These are phyloP conservation scores for Xylaria arbuscula DNA, from an alignment of 2,329 filamentous ascomycete species.

Conservation along the genomic window DNA sequence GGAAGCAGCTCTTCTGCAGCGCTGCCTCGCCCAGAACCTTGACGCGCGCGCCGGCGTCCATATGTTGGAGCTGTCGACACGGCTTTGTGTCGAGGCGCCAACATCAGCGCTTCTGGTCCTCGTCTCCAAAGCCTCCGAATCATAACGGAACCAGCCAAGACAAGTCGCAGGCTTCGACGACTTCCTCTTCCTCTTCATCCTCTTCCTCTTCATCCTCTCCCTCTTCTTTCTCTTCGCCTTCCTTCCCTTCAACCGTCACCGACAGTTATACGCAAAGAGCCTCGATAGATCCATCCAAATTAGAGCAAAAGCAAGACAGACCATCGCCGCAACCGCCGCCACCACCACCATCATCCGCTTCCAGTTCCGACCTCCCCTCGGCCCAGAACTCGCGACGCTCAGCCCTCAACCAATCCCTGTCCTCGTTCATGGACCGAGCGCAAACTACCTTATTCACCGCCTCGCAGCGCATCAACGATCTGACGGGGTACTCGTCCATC, in stretches of 20 bases:
- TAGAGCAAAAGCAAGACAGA: constrained; percentile 22
- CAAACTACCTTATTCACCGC: constrained; percentile 87
- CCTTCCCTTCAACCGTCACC: constrained; percentile 15
- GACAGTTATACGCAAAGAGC: constrained; percentile 1
- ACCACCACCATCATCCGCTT: constrained; percentile 18
- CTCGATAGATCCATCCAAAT: constrained; percentile 20
- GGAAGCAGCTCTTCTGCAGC: constrained; percentile 42
- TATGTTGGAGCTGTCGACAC: constrained; percentile 48
- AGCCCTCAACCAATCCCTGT: constrained; percentile 63
- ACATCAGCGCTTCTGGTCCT: constrained; percentile 47
- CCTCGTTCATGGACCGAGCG: constrained; percentile 85
- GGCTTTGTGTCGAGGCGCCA: constrained; percentile 38
- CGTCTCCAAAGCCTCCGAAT: constrained; percentile 45
- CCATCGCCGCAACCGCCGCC: constrained; percentile 15
- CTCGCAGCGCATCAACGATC: constrained; percentile 88
- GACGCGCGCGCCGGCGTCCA: constrained; percentile 31
- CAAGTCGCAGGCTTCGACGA: constrained; percentile 9
- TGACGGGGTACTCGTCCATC: constrained; percentile 94
- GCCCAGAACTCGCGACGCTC: constrained; percentile 58
- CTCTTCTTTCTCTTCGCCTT: constrained; percentile 15
- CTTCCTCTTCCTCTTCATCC: constrained; percentile 12
- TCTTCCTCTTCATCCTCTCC: constrained; percentile 13
- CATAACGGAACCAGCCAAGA: constrained; percentile 22
- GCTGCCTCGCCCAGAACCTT: constrained; percentile 20
- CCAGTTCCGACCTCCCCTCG: constrained; percentile 57